phyloP scores from a whole-genome alignment of 2,329 filamentous ascomycete species.

The Zasmidium cellare region DNA sequence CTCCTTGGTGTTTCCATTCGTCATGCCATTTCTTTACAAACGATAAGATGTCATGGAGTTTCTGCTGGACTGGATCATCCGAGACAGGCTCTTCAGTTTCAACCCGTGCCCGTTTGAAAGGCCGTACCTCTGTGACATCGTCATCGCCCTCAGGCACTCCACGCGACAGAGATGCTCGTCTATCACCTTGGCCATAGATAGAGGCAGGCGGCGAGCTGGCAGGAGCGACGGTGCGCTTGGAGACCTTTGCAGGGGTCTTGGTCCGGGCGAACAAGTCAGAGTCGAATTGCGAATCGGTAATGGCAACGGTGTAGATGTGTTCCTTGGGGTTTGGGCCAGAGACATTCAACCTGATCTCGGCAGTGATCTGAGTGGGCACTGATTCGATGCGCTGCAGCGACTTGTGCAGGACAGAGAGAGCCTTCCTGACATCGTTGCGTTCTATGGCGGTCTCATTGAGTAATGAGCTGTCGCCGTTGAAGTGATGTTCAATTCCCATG shows the following conservation, averaged over 20 bases:
- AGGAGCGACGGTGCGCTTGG: background rate
- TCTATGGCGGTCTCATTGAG: slow-evolving; percentile 22
- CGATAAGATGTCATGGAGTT: slow-evolving; percentile 13
- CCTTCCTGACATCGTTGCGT: slow-evolving; percentile 23
- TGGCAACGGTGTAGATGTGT: slow-evolving; percentile 23
- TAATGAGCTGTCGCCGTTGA: slow-evolving; percentile 26
- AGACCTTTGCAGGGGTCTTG: slow-evolving; percentile 8
- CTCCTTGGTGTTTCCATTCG: slow-evolving; percentile 31
- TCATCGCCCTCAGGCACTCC: slow-evolving; percentile 13
- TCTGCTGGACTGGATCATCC: slow-evolving; percentile 14
- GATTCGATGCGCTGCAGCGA: slow-evolving; percentile 20
- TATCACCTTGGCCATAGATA: slow-evolving; percentile 4
- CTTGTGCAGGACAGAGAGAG: slow-evolving; percentile 22
- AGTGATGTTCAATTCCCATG: slow-evolving; percentile 23
- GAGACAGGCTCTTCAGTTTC: slow-evolving; percentile 15
- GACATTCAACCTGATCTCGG: slow-evolving; percentile 26
- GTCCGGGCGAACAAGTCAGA: slow-evolving; percentile 16
- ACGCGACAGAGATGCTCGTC: slow-evolving; percentile 4
- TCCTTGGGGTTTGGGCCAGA: slow-evolving; percentile 17
- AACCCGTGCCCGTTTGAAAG: slow-evolving; percentile 19
- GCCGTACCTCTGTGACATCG: slow-evolving; percentile 18
- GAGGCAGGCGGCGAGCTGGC: slow-evolving; percentile 13
- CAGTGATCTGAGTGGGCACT: slow-evolving; percentile 19
- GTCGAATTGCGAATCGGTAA: slow-evolving; percentile 22
- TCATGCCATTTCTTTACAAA: slow-evolving; percentile 25